Conservation (phyloP, 805 yeast species). For the Schizosaccharomyces octosporus region DNA sequence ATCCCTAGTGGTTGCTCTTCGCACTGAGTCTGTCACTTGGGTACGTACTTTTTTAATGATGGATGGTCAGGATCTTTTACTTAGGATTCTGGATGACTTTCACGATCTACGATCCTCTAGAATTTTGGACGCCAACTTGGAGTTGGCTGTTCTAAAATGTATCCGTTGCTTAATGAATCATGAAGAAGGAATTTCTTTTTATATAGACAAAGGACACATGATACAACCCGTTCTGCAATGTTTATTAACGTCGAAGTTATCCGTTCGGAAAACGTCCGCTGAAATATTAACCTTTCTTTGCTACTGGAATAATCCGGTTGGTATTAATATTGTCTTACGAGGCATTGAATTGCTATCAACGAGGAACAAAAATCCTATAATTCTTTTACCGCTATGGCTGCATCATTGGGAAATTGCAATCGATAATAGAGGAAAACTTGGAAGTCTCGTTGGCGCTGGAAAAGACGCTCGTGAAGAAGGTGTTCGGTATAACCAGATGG, state of each 20-base stretch:
- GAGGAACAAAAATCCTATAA: not conserved
- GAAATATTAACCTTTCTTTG: conserved; percentile 42
- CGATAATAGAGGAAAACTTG: conserved; percentile 71
- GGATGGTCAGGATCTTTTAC: conserved; percentile 62
- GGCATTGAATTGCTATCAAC: conserved; percentile 21
- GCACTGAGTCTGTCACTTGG: conserved; percentile 78
- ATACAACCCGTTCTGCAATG: conserved; percentile 46
- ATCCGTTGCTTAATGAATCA: conserved; percentile 48
- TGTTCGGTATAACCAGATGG: conserved; percentile 28
- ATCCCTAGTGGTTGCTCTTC: conserved; percentile 57
- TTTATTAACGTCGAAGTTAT: conserved; percentile 43
- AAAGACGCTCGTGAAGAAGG: conserved; percentile 44
- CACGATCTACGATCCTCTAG: conserved; percentile 13
- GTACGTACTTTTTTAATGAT: conserved; percentile 47
- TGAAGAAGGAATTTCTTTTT: conserved; percentile 35
- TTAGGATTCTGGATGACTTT: conserved; percentile 37
- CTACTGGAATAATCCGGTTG: conserved; percentile 20
- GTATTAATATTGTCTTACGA: conserved; percentile 32
- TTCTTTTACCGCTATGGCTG: conserved; percentile 45
- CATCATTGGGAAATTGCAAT: conserved; percentile 37
- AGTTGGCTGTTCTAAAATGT: conserved; percentile 52
- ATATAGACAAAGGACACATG: conserved; percentile 19
- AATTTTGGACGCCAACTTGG: conserved; percentile 35
- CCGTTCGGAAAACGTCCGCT: conserved; percentile 56
- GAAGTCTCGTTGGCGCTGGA: conserved; percentile 78